These are phyloP conservation scores for Pseudogymnoascus sp. DNA, from an alignment of 2,329 filamentous ascomycete genomes.

Conservation along the genomic window DNA sequence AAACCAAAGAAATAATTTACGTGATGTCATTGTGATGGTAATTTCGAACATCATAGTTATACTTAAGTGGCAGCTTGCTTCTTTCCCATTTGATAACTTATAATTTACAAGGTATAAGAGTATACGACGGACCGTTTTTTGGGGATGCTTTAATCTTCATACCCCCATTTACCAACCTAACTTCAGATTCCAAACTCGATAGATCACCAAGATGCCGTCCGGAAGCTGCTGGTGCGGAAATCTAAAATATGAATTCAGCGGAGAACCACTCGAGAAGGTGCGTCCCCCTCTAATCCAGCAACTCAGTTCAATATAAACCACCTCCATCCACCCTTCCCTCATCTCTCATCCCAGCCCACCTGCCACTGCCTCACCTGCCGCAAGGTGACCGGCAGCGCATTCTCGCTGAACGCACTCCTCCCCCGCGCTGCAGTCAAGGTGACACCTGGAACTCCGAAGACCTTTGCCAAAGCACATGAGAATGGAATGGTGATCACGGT, in stretches of 20 bases:
- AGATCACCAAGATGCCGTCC: not conserved
- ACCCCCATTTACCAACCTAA: not conserved
- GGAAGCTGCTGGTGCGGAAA: constrained; percentile 14
- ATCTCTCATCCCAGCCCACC: constrained; percentile 7
- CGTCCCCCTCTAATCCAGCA: not conserved
- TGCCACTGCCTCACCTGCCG: constrained; percentile 16
- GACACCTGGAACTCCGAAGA: constrained; percentile 1
- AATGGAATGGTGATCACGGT: constrained; percentile 13
- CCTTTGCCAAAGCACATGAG: constrained; percentile 11
- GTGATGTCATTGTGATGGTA: not conserved
- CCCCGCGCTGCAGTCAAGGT: constrained; percentile 9
- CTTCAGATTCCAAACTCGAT: not conserved
- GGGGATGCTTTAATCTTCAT: not conserved
- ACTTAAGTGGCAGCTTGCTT: not conserved
- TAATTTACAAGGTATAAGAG: not conserved
- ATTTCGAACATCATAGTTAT: not conserved
- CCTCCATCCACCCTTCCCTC: not conserved
- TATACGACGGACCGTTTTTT: not conserved
- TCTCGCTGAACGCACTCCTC: constrained; percentile 13
- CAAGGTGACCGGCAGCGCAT: constrained; percentile 13
- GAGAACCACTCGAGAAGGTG: constrained; percentile 11
- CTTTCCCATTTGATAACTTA: not conserved
- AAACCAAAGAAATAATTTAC: not conserved
- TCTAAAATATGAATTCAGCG: constrained; percentile 13
- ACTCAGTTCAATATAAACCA: not conserved